These are phyloP conservation scores for Starmerella bombi DNA, from an alignment of 805 yeast species.

Conservation along the genomic window DNA sequence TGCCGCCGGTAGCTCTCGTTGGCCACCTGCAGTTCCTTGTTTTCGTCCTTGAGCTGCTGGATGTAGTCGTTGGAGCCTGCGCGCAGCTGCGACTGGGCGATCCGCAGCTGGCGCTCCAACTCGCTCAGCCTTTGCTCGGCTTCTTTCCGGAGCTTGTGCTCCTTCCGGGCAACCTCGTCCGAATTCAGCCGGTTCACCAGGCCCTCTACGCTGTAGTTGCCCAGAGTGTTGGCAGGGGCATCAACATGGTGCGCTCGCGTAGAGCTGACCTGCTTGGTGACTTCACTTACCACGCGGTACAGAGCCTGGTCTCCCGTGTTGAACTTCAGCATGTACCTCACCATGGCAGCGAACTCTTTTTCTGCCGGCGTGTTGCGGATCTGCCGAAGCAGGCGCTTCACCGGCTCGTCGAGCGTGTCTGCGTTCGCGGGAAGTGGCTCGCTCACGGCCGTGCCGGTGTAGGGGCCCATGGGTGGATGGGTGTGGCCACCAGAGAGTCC, in stretches of 20 bases:
- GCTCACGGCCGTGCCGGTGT: not conserved
- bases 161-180: conserved; percentile 72
- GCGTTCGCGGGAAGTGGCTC: not conserved
- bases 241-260: conserved; percentile 34
- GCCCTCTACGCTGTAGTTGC: conserved; percentile 64
- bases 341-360: conserved; percentile 9
- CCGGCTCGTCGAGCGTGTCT: not conserved
- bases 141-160: conserved; percentile 44
- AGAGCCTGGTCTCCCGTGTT: conserved; percentile 35
- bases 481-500: not conserved
- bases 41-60: conserved; percentile 44
- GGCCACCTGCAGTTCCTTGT: conserved; percentile 49
- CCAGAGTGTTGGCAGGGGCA: conserved; percentile 28
- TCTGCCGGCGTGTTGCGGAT: conserved; percentile 39
- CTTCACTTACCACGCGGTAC: conserved; percentile 49
- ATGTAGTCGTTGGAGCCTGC: conserved; percentile 69
- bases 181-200: conserved; percentile 61
- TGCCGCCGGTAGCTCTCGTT: conserved; percentile 47
- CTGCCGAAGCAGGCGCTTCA: conserved; percentile 44
- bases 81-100: conserved; percentile 16
- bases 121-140: conserved; percentile 40
- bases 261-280: conserved; percentile 38
- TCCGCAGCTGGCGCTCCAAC: conserved; percentile 44
- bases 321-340: conserved; percentile 44
- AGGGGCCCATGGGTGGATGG: conserved; percentile 4